Evolutionary conservation across 352 stramenopile genomes (phyloP), one percentile per base, ranked within the genome.

Genomic region (Globisporangium takayamanum): DNA sequence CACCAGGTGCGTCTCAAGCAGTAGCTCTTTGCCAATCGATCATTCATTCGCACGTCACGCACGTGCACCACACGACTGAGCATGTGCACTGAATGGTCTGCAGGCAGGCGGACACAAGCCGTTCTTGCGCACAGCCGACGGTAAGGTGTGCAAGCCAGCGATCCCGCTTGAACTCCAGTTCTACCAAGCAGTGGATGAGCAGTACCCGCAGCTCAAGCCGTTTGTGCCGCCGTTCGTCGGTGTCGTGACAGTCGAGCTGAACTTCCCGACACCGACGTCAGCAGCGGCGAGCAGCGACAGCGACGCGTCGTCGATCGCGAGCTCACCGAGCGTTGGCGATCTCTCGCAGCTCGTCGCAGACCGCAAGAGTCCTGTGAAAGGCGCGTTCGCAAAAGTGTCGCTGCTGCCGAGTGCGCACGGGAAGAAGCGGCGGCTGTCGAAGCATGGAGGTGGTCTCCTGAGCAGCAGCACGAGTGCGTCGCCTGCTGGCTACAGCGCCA

Each of bases 131-230:
- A 89, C 69, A 50, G 73, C 73, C 2, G 48, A 64, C 1, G 82
- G 78, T n/a, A 76, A 88, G 11, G 80, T 92, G 30, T 92, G 80
- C 72, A 92, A 92, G 39, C 80, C 82, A 2, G 80, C 75, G 16
- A 86, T 92, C 33, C 70, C 76, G 10, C 64, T 89, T 3, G 82
- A 92, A 63, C 66, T 92, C 26, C 61, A 85, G 46, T 92, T 92
- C 57, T 92, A 92, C 70, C 62, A 87, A 47, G 66, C 76, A 22
- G 63, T 92, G 5, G 76, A 69, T 11, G 56, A 62, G 18, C 63
- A 51, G 42, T 82, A 77, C 53, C 68, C 78, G 44, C 80, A 90
- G 60, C 71, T 92, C 18, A 78, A 74, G 50, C 63, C 65, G 16
- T 92, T 87, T 55, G 78, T 90, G 26, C 82, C 82, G 26, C 67